phyloP scores from a whole-genome alignment of 1,284 basidiomycete genomes.

The Ganoderma meredithae region DNA sequence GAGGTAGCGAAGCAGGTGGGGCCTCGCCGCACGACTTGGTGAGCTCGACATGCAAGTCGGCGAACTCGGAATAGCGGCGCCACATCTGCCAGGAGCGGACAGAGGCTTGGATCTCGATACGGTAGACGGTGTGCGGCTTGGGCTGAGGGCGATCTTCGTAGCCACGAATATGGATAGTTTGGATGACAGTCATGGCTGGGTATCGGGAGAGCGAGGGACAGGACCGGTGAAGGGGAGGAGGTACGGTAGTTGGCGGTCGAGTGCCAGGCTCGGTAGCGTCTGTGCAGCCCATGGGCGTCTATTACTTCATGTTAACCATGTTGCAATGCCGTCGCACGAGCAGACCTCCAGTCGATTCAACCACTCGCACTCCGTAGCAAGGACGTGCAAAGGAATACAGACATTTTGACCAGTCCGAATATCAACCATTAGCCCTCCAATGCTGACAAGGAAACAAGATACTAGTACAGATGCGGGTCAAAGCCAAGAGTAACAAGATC shows the following conservation, averaged over 20 bases:
- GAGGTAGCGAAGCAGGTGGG: conserved; percentile 81
- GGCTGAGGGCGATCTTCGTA: conserved; percentile 72
- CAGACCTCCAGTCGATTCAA: background rate
- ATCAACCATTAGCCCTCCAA: conserved; percentile 17
- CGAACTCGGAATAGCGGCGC: conserved; percentile 94
- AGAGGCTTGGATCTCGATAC: conserved; percentile 81
- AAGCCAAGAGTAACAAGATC: conserved; percentile 33
- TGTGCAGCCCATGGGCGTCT: background rate
- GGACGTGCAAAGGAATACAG: background rate
- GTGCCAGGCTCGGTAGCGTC: background rate
- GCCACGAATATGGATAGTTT: conserved; percentile 72
- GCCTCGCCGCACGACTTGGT: conserved; percentile 72
- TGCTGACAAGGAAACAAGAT: conserved; percentile 19
- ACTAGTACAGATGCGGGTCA: conserved; percentile 34
- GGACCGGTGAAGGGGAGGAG: background rate
- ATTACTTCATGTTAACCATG: too few species aligned
- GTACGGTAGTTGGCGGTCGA: conserved; percentile 4
- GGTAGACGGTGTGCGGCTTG: conserved; percentile 82
- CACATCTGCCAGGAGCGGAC: conserved; percentile 93
- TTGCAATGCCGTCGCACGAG: conserved; percentile 1
- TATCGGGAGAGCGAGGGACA: background rate
- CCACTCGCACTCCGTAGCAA: background rate
- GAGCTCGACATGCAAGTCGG: conserved; percentile 85
- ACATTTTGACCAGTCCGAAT: background rate
- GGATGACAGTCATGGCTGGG: conserved; percentile 69